A percentile compares a stretch with the other conserved stretches of the same genome.
Conservation (phyloP, 371 early-diverging fungal genomes). For the Haplosporangium sp. region DNA sequence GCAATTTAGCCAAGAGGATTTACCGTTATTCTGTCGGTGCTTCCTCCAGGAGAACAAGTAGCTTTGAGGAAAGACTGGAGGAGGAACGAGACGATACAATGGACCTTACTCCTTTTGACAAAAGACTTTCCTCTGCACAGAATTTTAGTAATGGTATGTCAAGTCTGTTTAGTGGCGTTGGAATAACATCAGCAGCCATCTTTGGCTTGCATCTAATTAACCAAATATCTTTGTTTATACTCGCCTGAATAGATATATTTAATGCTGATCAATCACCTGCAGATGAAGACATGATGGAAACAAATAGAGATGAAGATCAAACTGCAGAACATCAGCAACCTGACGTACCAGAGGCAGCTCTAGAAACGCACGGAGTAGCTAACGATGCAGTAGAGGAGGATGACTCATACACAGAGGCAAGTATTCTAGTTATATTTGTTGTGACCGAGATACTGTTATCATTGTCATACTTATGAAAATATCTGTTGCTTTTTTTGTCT, state of each 20-base stretch:
- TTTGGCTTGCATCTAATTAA: no score
- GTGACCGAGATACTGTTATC: background rate
- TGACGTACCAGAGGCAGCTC: background rate
- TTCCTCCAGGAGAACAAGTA: slow-evolving; percentile 11
- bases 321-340: background rate
- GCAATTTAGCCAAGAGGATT: slow-evolving; percentile 44
- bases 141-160: background rate
- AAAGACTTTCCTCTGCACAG: slow-evolving; percentile 1
- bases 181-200: background rate
- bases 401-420: slow-evolving; percentile 28
- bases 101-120: slow-evolving; percentile 9
- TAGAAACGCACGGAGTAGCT: background rate
- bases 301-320: background rate
- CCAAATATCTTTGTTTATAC: no score
- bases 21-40: slow-evolving; percentile 39
- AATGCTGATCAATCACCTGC: background rate
- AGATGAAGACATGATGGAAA: background rate
- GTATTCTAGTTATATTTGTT: background rate
- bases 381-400: slow-evolving; percentile 15
- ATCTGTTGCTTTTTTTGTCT: background rate
- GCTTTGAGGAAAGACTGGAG: slow-evolving; percentile 9
- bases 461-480: background rate
- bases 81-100: slow-evolving; percentile 17
- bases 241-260: slow-evolving; percentile 3
- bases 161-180: background rate